Percentiles rank a stretch among this genome's conserved stretches.
These are phyloP conservation scores for Poteriospumella lacustris DNA, from an alignment of 108 stramenopile species.

Conservation along the genomic window DNA sequence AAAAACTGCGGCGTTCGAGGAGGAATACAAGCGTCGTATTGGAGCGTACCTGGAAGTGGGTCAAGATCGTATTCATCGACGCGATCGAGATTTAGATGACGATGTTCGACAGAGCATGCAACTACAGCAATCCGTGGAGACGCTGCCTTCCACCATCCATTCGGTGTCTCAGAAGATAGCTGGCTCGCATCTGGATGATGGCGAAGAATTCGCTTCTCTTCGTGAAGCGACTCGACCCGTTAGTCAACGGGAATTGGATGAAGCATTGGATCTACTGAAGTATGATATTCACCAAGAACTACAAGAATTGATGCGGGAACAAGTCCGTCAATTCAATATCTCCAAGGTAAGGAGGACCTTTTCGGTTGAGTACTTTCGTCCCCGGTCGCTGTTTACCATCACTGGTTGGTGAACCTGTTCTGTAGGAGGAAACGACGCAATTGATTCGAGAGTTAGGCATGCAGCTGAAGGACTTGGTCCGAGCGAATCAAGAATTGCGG, in stretches of 20 bases:
- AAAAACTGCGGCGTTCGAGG: too few relatives aligned
- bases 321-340: constrained; percentile 20
- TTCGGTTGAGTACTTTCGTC: background rate
- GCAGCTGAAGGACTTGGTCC: background rate
- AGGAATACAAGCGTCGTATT: too few relatives aligned
- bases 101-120: too few relatives aligned
- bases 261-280: constrained; percentile 10
- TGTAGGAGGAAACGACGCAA: constrained; percentile 23
- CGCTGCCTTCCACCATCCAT: too few relatives aligned
- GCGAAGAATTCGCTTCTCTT: background rate
- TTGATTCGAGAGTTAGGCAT: background rate
- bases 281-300: constrained; percentile 26
- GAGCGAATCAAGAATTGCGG: constrained; percentile 24
- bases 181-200: too few relatives aligned
- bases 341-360: background rate
- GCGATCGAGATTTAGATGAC: too few relatives aligned
- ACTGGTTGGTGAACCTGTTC: background rate
- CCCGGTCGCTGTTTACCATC: background rate
- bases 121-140: too few relatives aligned
- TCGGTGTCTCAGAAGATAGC: too few relatives aligned
- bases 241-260: background rate
- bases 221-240: background rate
- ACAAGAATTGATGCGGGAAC: constrained; percentile 19
- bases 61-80: too few relatives aligned
- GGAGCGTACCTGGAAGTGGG: too few relatives aligned